Evolutionary conservation across 2,329 filamentous ascomycete species (phyloP), one percentile per base, ranked within the genome.

Genomic region (Ilyonectria robusta): DNA sequence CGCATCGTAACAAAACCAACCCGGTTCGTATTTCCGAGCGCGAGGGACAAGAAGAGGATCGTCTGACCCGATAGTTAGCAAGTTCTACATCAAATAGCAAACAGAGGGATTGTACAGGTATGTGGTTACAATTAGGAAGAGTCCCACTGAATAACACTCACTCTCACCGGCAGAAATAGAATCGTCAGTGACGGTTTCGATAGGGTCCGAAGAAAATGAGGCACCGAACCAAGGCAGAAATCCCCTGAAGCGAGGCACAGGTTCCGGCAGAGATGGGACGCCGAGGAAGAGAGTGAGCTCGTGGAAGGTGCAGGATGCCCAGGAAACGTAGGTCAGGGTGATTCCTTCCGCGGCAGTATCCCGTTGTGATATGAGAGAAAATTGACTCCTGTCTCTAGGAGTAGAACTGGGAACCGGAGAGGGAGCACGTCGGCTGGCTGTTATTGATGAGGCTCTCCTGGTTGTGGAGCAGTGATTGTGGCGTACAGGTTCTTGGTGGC

Each of bases 21-120:
- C n/a, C n/a, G n/a, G n/a, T n/a, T n/a, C n/a, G n/a, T n/a, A n/a
- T n/a, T n/a, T n/a, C n/a, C n/a, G n/a, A n/a, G n/a, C n/a, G n/a
- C n/a, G n/a, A n/a, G n/a, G n/a, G n/a, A n/a, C n/a, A n/a, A n/a
- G n/a, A n/a, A n/a, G n/a, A n/a, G n/a, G n/a, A n/a, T n/a, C n/a
- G n/a, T n/a, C n/a, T n/a, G n/a, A n/a, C n/a, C n/a, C n/a, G n/a
- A n/a, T n/a, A n/a, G n/a, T n/a, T n/a, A n/a, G n/a, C 3, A 23
- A 3, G 46, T 63, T 59, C 15, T 65, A 78, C 37, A 70, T 73
- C 59, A 59, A 79, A 62, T 78, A 76, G 47, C 81, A 78, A 63
- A 77, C 50, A 40, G 79, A 85, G 74, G 78, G 78, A 21, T 74
- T 86, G 10, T 70, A 84, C 62, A 72, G 86, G 82, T 76, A 81